phyloP scores from a whole-genome alignment of 208 protist species.

The Leishmania martiniquensis region DNA sequence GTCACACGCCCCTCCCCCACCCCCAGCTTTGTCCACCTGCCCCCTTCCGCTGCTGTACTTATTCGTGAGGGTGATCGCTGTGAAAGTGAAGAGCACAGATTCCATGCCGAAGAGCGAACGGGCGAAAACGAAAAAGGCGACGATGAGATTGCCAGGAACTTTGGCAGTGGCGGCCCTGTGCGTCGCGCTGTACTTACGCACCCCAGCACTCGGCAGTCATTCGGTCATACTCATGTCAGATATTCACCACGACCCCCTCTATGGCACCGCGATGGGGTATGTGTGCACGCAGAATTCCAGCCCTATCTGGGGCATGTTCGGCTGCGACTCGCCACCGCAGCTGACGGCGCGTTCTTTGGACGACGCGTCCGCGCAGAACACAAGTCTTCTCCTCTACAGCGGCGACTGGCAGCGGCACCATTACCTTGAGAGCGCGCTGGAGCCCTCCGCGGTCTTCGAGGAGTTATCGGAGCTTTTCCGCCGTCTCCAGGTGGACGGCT shows the following conservation, averaged over 20 bases:
- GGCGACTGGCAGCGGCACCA: slow-evolving; percentile 83
- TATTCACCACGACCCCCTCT: slow-evolving; percentile 81
- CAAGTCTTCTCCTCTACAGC: slow-evolving; percentile 38
- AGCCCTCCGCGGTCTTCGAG: slow-evolving; percentile 12
- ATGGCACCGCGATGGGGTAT: slow-evolving; percentile 48
- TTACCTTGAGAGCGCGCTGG: slow-evolving; percentile 31
- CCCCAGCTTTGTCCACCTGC: not conserved
- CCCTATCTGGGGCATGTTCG: slow-evolving; percentile 31
- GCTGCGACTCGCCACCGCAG: slow-evolving; percentile 60
- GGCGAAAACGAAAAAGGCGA: not conserved
- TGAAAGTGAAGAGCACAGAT: not conserved
- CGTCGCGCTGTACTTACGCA: not conserved
- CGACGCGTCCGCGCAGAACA: slow-evolving; percentile 42
- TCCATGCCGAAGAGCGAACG: not conserved
- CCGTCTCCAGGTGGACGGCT: slow-evolving; percentile 23
- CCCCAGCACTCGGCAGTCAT: not conserved
- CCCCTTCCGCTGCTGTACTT: not conserved
- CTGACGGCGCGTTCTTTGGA: slow-evolving; percentile 47
- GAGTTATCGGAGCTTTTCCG: slow-evolving; percentile 18
- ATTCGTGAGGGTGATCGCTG: not conserved
- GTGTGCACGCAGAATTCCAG: slow-evolving; percentile 28
- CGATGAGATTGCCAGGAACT: not conserved
- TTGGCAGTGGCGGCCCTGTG: slow-evolving; percentile 3
- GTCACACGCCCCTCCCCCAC: not conserved
- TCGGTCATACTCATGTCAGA: slow-evolving; percentile 68